phyloP scores from a whole-genome alignment of 192 early-diverging fungal genomes.

The Dissophora globulifera region DNA sequence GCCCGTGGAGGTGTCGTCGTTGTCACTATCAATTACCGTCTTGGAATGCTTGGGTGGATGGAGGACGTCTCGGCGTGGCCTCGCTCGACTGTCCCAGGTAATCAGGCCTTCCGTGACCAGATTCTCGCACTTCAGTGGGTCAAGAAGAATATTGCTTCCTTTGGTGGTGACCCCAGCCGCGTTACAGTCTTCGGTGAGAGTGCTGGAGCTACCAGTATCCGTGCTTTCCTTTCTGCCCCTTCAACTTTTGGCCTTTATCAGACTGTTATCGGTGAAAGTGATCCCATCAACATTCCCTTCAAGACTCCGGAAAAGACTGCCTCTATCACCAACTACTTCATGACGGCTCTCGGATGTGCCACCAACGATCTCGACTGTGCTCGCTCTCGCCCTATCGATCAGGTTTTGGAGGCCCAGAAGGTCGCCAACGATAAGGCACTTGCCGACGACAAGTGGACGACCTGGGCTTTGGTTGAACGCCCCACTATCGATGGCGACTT shows the following conservation, averaged over 20 bases:
- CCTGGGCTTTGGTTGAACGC: constrained; percentile 11
- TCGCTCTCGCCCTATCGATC: constrained; percentile 2
- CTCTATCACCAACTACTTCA: constrained; percentile 15
- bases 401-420: constrained; percentile 32
- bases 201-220: constrained; percentile 56
- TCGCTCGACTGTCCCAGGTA: constrained; percentile 17
- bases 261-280: constrained; percentile 48
- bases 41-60: constrained; percentile 63
- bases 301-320: constrained; percentile 10
- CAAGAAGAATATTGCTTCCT: constrained; percentile 61
- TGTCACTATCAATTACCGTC: constrained; percentile 66
- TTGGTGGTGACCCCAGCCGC: constrained; percentile 66
- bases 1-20: constrained; percentile 48
- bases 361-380: constrained; percentile 21
- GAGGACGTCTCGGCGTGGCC: constrained; percentile 18
- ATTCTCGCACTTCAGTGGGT: constrained; percentile 66
- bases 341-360: constrained; percentile 11
- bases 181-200: constrained; percentile 66
- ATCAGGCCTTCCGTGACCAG: constrained; percentile 63
- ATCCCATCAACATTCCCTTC: constrained; percentile 32
- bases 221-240: constrained; percentile 56
- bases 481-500: constrained; percentile 42
- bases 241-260: constrained; percentile 52
- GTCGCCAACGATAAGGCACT: constrained; percentile 15
- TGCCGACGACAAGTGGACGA: constrained; percentile 25